Base-by-base conservation (phyloP, 345 rosid genomes). In the Melaleuca alternifolia region DNA sequence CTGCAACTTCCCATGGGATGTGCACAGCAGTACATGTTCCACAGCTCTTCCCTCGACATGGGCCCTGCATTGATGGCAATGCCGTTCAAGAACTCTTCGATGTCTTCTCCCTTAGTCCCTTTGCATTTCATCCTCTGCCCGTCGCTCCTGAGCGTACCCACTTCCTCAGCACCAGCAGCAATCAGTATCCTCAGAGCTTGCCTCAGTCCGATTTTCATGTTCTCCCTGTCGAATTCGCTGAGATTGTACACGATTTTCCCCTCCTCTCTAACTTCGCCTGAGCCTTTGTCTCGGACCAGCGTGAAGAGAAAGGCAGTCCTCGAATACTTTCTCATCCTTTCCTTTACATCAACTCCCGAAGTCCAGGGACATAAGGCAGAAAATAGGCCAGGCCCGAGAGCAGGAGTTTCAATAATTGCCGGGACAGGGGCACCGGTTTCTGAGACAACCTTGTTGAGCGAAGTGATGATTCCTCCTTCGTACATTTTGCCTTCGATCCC, bases 1-100 rank as follows among this genome's bases (percentile, higher is more conserved):
- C 86, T 87, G 53, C 88, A 87, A 37, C 88, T 87, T 54, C 88
- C 88, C 88, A 87, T 87, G 20, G 48, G 88, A 87, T 84, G 88
- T 28, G 86, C 88, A 33, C 44, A 26, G 75, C 86, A 51, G 83
- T 83, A 87, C 14, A 87, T 26, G 24, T 23, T 51, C 88, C 88
- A 87, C 26, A 50, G 13, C 53, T 87, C 83, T 14, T 65, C 86
- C 57, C 54, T 84, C 37, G 86, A 51, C 4, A 21, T 16, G 26
- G 82, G 62, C 50, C 88, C 86, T 23, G n/a, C 75, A 41, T 44
- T 33, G 48, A n/a, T 28, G 8, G 7, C 33, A 2, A 87, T 51
- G 62, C 15, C 16, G 33, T 65, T 57, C 88, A 87, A 41, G 75
- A 87, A 87, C 54, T 20, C 57, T 75, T 87, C 88, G 11, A 87